These are phyloP conservation scores for Fusarium nodosum DNA, from an alignment of 2,329 filamentous ascomycete species.

Conservation along the genomic window DNA sequence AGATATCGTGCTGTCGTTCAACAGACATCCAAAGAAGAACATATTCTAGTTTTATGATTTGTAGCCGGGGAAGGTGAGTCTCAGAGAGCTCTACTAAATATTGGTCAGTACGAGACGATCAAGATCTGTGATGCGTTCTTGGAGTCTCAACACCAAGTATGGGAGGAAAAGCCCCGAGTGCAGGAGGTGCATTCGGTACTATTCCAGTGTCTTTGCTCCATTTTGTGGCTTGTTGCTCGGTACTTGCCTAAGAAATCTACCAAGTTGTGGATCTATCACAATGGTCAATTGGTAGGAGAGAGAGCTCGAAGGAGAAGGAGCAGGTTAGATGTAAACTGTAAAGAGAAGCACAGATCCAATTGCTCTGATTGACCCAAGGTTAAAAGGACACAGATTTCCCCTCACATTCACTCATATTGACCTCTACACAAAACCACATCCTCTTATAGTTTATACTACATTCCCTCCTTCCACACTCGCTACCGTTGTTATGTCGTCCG, in stretches of 20 bases:
- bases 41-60: too few species aligned
- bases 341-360: background rate
- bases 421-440: background rate
- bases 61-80: too few species aligned
- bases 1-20: too few species aligned
- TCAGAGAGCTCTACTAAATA: too few species aligned
- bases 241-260: background rate
- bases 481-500: slow-evolving; percentile 9
- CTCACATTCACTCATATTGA: background rate
- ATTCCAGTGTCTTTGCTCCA: background rate
- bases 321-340: background rate
- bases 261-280: background rate
- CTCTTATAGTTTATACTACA: background rate
- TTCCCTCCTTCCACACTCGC: background rate
- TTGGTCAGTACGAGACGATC: too few species aligned
- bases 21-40: too few species aligned
- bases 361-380: background rate
- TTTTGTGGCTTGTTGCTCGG: background rate
- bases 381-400: slow-evolving; percentile 6
- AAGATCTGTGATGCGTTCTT: too few species aligned
- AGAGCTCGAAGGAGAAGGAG: background rate
- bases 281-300: background rate
- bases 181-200: background rate
- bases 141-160: background rate
- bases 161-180: background rate